Conservation (phyloP, 345 rosid genomes). For the Ceriops zippeliana region DNA sequence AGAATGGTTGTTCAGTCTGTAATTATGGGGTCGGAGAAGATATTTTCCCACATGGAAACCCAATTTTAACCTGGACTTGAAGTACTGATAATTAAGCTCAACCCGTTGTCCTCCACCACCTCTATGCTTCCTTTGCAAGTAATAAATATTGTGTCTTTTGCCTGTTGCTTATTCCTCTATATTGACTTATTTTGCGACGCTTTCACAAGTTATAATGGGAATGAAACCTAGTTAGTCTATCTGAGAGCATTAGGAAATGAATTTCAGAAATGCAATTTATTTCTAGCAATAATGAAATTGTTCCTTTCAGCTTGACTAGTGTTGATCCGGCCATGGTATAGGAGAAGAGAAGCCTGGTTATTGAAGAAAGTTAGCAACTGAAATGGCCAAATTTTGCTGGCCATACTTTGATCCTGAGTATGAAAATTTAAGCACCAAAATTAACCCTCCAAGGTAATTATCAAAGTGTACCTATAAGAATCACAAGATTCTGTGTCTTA, state of each 20-base stretch:
- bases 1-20: too few species aligned
- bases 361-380: slow-evolving; percentile 10
- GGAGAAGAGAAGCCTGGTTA: slow-evolving; percentile 4
- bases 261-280: neutral
- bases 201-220: neutral
- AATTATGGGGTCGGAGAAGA: too few species aligned
- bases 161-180: too few species aligned
- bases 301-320: neutral
- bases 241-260: neutral
- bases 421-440: slow-evolving; percentile 79
- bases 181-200: neutral
- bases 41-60: too few species aligned
- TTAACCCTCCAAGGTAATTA: slow-evolving; percentile 84
- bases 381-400: slow-evolving; percentile 78
- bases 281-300: neutral
- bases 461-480: neutral
- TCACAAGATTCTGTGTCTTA: neutral
- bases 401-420: slow-evolving; percentile 96
- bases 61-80: too few species aligned
- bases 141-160: too few species aligned
- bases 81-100: too few species aligned
- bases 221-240: neutral
- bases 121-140: too few species aligned
- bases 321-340: slow-evolving; percentile 7
- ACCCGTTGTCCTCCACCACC: too few species aligned